Conservation (phyloP, 345 rosid species). For the Carallia brachiata region DNA sequence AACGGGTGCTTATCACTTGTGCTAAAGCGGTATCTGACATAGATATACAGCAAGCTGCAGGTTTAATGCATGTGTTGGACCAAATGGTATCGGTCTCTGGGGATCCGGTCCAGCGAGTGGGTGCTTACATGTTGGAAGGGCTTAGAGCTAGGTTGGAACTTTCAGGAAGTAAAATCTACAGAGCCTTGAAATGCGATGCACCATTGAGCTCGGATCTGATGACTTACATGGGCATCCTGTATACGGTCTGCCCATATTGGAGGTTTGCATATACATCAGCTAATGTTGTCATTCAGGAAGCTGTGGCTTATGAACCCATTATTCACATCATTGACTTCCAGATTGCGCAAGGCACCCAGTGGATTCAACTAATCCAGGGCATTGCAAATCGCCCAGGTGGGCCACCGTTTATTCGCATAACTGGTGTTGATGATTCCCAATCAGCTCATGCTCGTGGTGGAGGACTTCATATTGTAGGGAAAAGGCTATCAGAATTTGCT, state of each 20-base stretch:
- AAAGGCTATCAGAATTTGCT: constrained; percentile 51
- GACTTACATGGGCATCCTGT: constrained; percentile 88
- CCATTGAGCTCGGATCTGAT: constrained; percentile 84
- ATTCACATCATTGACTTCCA: constrained; percentile 89
- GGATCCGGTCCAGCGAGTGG: constrained; percentile 74
- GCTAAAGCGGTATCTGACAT: constrained; percentile 58
- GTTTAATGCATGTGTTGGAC: constrained; percentile 65
- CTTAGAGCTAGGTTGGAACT: constrained; percentile 84
- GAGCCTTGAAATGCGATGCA: constrained; percentile 70
- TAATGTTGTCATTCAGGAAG: constrained; percentile 68
- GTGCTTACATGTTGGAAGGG: constrained; percentile 92
- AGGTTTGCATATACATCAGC: constrained; percentile 81
- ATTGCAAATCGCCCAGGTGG: constrained; percentile 68
- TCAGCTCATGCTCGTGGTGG: constrained; percentile 93
- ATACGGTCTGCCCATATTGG: constrained; percentile 82
- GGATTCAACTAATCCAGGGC: constrained; percentile 52
- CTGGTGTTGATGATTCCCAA: constrained; percentile 92
- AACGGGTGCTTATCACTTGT: constrained; percentile 56
- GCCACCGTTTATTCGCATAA: constrained; percentile 65
- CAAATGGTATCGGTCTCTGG: constrained; percentile 89
- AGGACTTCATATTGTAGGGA: constrained; percentile 69
- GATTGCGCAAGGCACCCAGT: constrained; percentile 88
- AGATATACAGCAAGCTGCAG: constrained; percentile 47
- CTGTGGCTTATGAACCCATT: constrained; percentile 51
- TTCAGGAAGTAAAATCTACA: constrained; percentile 85